These are phyloP conservation scores for Chaetomium globosum DNA, from an alignment of 2,329 filamentous ascomycete species.

Conservation along the genomic window DNA sequence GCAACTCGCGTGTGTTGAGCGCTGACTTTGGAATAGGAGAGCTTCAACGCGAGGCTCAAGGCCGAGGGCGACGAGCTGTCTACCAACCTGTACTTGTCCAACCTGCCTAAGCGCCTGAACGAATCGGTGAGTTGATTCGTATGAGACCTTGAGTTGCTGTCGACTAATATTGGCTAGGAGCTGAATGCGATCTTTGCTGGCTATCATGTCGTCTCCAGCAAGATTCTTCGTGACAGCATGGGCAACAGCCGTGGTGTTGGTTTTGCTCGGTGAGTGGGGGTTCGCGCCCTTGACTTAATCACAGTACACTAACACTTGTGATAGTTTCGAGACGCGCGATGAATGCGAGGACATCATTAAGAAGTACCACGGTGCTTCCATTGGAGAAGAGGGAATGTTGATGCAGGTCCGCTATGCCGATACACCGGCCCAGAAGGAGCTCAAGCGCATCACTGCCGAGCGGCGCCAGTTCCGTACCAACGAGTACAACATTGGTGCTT, in stretches of 20 bases:
- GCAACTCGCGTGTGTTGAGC: not conserved
- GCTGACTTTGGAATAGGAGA: slow-evolving; percentile 64
- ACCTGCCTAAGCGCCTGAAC: slow-evolving; percentile 87
- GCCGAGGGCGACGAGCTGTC: slow-evolving; percentile 86
- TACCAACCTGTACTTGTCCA: slow-evolving; percentile 97
- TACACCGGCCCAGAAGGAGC: slow-evolving; percentile 91
- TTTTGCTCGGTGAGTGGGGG: slow-evolving; percentile 79
- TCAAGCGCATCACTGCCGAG: slow-evolving; percentile 94
- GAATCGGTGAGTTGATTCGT: slow-evolving; percentile 68
- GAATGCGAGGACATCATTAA: slow-evolving; percentile 87
- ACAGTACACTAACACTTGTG: slow-evolving; percentile 33
- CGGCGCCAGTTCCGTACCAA: slow-evolving; percentile 94
- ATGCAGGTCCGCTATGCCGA: slow-evolving; percentile 96
- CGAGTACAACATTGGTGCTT: slow-evolving; percentile 82
- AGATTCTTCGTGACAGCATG: slow-evolving; percentile 88
- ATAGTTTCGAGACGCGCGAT: slow-evolving; percentile 84
- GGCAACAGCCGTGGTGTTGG: slow-evolving; percentile 96
- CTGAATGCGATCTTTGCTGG: slow-evolving; percentile 76
- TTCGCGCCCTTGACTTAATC: too few species aligned
- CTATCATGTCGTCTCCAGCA: slow-evolving; percentile 85
- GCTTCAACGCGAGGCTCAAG: slow-evolving; percentile 97
- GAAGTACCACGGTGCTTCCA: slow-evolving; percentile 77
- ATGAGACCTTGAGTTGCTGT: slow-evolving; percentile 13
- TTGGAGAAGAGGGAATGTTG: slow-evolving; percentile 77
- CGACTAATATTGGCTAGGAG: slow-evolving; percentile 54